These are phyloP conservation scores for Trifolium repens DNA, from an alignment of 306 rosid genomes.

Conservation along the genomic window DNA sequence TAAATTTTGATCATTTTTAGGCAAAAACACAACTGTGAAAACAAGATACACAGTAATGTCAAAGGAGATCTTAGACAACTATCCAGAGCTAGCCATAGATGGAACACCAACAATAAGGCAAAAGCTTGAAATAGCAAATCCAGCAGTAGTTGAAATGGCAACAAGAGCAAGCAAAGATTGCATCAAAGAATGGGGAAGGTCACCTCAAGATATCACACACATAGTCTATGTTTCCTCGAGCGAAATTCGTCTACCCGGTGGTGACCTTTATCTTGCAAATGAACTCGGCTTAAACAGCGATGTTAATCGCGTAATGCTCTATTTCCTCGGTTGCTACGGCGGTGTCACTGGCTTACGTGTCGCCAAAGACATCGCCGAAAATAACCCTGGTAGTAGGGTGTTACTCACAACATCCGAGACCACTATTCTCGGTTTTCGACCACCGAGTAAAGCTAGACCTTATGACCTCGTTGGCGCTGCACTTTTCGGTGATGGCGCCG, in stretches of 20 bases:
- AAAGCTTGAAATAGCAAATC: slow-evolving; percentile 83
- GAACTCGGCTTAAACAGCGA: slow-evolving; percentile 73
- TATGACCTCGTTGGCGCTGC: slow-evolving; percentile 99
- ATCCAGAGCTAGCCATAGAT: slow-evolving; percentile 85
- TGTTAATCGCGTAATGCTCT: slow-evolving; percentile 78
- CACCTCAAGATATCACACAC: slow-evolving; percentile 77
- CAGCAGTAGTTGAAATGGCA: slow-evolving; percentile 93
- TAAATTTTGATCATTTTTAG: slow-evolving; percentile 45
- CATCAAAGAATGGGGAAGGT: slow-evolving; percentile 90
- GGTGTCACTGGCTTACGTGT: slow-evolving; percentile 92
- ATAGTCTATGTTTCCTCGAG: slow-evolving; percentile 88
- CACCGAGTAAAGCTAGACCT: slow-evolving; percentile 82
- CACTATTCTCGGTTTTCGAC: slow-evolving; percentile 88
- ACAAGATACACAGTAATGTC: slow-evolving; percentile 97
- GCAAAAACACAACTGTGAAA: slow-evolving; percentile 95
- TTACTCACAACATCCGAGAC: slow-evolving; percentile 86
- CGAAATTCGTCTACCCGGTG: slow-evolving; percentile 89
- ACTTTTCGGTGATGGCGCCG: slow-evolving; percentile 94
- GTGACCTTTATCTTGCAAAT: slow-evolving; percentile 82
- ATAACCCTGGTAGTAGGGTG: slow-evolving; percentile 85
- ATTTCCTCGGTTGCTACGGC: slow-evolving; percentile 92
- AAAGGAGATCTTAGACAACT: slow-evolving; percentile 88
- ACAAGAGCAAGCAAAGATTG: slow-evolving; percentile 77
- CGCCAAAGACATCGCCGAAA: slow-evolving; percentile 95
- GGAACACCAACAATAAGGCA: slow-evolving; percentile 86